Base-by-base conservation (phyloP, 73 alveolate species). In the Paramecium pentaurelia region DNA sequence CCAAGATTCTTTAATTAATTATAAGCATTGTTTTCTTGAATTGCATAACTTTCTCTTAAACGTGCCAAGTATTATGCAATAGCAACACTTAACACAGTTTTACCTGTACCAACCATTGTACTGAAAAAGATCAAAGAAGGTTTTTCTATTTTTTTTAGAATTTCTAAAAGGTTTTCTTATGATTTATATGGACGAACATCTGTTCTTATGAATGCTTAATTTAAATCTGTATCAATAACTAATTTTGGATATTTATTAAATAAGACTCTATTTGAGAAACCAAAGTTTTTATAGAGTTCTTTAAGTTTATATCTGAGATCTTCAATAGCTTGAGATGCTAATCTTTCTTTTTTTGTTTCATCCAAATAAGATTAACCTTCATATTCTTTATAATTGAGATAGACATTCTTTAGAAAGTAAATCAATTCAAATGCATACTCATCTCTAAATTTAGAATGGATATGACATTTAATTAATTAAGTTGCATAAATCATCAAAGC, bases 41-140 rank as follows among this genome's bases (percentile, higher is more conserved):
- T 14, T 3, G 88, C 84, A 28, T 25, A 64, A 2, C 47, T 64
- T 6, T 80, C 58, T 45, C 91, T 80, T 4, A 80, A 25, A 5
- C 75, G 47, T 0, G 47, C 47, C 20, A 80, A 20, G 49, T 42
- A 80, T 80, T 42, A 44, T 8, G 91, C 91, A 12, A 80, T 45
- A 3, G 91, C 91, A 7, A 80, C 75, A 80, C 91, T 80, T 58
- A 80, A 45, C 16, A 80, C 91, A 9, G 91, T 80, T 20, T 80
- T 80, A 45, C 91, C 91, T 45, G 91, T 80, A 44, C 91, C 91
- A 40, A 80, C 91, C 91, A 80, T 80, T 0, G 91, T 80, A 45
- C 75, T 80, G 3, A 80, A 44, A 18, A 80, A 80, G 25, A 80
- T 44, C 14, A 40, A 49, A 8, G 77, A 32, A n/a, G 91, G 91